These are phyloP conservation scores for Ulmus americana DNA, from an alignment of 331 rosid species.

Conservation along the genomic window DNA sequence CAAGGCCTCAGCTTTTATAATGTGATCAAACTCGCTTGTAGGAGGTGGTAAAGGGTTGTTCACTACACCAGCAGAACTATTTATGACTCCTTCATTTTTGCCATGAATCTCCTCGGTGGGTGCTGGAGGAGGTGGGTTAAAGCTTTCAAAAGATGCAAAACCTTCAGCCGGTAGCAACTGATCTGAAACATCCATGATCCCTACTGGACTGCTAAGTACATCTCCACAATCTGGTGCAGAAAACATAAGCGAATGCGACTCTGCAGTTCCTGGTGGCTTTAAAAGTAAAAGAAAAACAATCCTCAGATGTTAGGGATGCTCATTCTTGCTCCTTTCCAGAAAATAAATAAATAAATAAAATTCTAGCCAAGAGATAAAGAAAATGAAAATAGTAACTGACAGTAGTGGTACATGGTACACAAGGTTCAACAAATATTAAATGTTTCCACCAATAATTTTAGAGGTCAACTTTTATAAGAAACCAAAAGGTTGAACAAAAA, in stretches of 20 bases:
- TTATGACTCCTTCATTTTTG: constrained; percentile 54
- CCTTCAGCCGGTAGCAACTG: constrained; percentile 66
- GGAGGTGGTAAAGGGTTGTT: constrained; percentile 50
- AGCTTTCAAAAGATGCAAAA: constrained; percentile 72
- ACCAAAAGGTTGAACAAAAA: not conserved
- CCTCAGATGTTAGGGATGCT: constrained; percentile 30
- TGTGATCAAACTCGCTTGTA: constrained; percentile 76
- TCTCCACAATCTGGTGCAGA: constrained; percentile 74
- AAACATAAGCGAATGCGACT: constrained; percentile 74
- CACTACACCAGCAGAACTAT: constrained; percentile 40
- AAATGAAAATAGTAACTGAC: too few relatives aligned
- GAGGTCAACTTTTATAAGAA: too few relatives aligned
- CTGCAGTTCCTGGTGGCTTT: constrained; percentile 99
- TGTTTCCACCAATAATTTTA: too few relatives aligned
- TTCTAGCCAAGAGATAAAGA: not conserved
- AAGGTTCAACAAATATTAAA: too few relatives aligned
- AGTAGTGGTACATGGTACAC: too few relatives aligned
- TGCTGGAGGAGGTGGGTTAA: constrained; percentile 55
- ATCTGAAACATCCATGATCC: constrained; percentile 65
- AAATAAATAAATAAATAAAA: too few relatives aligned
- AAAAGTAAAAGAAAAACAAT: constrained; percentile 31
- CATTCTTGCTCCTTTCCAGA: not conserved
- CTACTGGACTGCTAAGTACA: constrained; percentile 72
- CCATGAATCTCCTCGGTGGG: constrained; percentile 52
- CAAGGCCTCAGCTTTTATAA: constrained; percentile 88